Percentiles rank a stretch among this genome's conserved stretches.
Conservation (phyloP, 768 basidiomycete species). For the Russula griseocarnosa region DNA sequence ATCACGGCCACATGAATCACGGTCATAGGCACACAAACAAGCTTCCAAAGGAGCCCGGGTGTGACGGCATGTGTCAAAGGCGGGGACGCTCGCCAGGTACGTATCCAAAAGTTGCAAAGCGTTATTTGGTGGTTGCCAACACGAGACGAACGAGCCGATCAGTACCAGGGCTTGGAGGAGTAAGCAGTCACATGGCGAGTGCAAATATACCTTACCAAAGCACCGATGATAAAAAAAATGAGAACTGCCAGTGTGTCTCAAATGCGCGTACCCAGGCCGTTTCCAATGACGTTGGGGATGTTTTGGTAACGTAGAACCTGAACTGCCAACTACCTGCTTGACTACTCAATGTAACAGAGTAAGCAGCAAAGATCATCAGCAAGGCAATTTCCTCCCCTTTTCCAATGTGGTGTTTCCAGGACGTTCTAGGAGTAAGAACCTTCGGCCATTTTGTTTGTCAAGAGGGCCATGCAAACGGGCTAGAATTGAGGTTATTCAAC, state of each 20-base stretch:
- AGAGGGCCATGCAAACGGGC: not conserved
- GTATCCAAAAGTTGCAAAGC: not conserved
- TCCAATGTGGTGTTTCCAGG: not conserved
- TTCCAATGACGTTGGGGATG: not conserved
- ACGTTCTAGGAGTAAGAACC: not conserved
- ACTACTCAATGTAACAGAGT: not conserved
- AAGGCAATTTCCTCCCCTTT: not conserved
- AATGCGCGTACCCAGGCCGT: conserved; percentile 34
- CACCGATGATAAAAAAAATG: conserved; percentile 32
- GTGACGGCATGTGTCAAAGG: too few relatives aligned
- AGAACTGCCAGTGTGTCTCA: conserved; percentile 42
- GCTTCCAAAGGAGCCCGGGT: too few relatives aligned
- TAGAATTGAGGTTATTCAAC: not conserved
- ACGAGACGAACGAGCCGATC: not conserved
- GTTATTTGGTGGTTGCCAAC: not conserved
- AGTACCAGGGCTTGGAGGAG: not conserved
- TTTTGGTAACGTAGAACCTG: too few relatives aligned
- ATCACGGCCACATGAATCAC: not conserved
- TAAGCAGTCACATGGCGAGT: not conserved
- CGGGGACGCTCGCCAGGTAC: not conserved
- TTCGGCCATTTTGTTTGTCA: not conserved
- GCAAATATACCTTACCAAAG: not conserved
- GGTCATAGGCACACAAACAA: too few relatives aligned
- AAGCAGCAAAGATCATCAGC: not conserved
- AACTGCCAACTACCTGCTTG: not conserved